phyloP scores from a whole-genome alignment of 2,329 filamentous ascomycete species.

The Aspergillus novoparasiticus region DNA sequence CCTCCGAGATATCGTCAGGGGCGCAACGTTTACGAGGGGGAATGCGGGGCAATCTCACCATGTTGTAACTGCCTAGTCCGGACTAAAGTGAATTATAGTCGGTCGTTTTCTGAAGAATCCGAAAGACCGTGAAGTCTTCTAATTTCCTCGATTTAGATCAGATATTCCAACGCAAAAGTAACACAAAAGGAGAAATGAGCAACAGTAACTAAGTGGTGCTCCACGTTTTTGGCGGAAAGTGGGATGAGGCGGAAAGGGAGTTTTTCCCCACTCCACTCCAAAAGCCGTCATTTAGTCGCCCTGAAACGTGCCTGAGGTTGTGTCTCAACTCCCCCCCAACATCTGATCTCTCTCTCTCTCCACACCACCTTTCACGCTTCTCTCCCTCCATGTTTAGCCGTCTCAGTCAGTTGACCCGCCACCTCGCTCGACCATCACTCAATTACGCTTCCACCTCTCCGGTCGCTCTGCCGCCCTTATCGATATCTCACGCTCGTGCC shows the following conservation, averaged over 20 bases:
- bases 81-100: not conserved
- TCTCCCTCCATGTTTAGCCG: slow-evolving; percentile 69
- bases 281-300: not conserved
- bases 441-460: slow-evolving; percentile 51
- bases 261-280: slow-evolving; percentile 17
- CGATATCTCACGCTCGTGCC: slow-evolving; percentile 18
- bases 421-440: slow-evolving; percentile 66
- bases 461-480: slow-evolving; percentile 34
- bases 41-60: slow-evolving; percentile 26
- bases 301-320: not conserved
- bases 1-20: not conserved
- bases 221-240: slow-evolving; percentile 7
- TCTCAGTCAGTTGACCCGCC: slow-evolving; percentile 71
- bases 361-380: slow-evolving; percentile 5
- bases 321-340: not conserved
- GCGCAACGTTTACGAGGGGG: not conserved
- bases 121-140: not conserved
- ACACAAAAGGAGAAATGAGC: not conserved
- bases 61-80: slow-evolving; percentile 4
- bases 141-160: not conserved
- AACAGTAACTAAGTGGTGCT: slow-evolving; percentile 2
- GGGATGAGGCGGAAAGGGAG: slow-evolving; percentile 13
- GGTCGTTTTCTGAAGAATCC: not conserved
- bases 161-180: not conserved
- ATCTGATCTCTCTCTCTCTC: slow-evolving; percentile 5